Evolutionary conservation across 805 yeast species (phyloP), one percentile per base, ranked within the genome.

Genomic region (Metschnikowia reukaufii): DNA sequence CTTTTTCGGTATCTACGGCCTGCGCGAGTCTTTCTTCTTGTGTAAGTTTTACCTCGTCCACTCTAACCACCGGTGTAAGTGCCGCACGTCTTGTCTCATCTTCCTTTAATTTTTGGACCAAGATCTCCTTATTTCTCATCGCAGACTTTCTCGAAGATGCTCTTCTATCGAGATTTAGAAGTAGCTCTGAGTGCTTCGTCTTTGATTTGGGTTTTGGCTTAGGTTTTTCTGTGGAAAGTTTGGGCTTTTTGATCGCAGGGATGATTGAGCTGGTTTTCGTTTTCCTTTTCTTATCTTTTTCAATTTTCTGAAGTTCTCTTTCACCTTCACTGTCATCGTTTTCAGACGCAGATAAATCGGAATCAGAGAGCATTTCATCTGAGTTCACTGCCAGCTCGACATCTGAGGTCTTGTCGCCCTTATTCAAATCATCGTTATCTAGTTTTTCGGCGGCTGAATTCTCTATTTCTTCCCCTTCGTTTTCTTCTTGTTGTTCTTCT

Each of bases 1-100:
- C 76, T 60, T 78, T 76, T 65, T 94, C 99, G 0, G 97, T 94
- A 56, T 84, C 86, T 38, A 83, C 71, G 0, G 99, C 98, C 62
- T 89, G 94, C n/a, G 77, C 84, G 37, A 86, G 65, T 34, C 84
- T 70, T 59, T 86, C 88, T 48, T 81, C 89, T 56, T 86, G 86
- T 0, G 94, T 85, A 59, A 82, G 68, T 68, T 81, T 81, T 15
- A 64, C 64, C 40, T 73, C 68, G 48, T 74, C 66, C 7, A 65
- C 62, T 23, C 71, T 63, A 1, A 67, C 63, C 4, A 74, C 69
- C 0, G 77, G 81, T 38, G 74, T 55, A 58, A 61, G 57, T 68
- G 68, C 62, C 73, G 79, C 65, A 48, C 81, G 68, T 57, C 85
- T 75, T 47, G 77, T 77, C 64, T 87, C 94, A 50, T 81, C 83